Base-by-base conservation (phyloP, 805 yeast genomes). In the Brettanomyces naardenensis region DNA sequence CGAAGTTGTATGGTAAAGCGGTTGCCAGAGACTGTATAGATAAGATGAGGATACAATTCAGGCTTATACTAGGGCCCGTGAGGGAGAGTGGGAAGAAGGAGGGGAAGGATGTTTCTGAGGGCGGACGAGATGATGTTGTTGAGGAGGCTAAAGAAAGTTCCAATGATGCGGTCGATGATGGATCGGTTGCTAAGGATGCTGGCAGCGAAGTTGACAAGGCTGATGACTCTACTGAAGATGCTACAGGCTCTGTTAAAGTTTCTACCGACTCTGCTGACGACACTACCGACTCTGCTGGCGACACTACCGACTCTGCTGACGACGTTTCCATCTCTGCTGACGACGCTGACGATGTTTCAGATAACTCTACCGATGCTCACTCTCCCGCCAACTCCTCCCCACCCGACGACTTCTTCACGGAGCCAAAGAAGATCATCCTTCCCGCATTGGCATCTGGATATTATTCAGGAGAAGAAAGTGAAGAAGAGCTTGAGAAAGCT, bases 371-470 rank as follows among this genome's bases (percentile, higher is more conserved):
- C 37, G 36, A 11, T 32, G 7, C 26, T 11, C 26, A 23, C 26
- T 7, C 7, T 7, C 26, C 26, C 26, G 10, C 7, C 10, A 11
- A 11, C 10, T n/a, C n/a, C n/a, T n/a, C n/a, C n/a, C 26, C 26
- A 7, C 26, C 26, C 26, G 26, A 23, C 26, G 26, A 23, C 26
- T 23, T 23, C 26, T 23, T 23, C 11, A 23, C 11, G 7, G 26
- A 23, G 10, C 26, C 26, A 23, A 25, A 26, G 31, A 35, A 35
- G 19, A 29, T 28, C 14, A 14, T 35, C 21, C 20, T 35, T n/a
- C 95, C 96, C 1, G 78, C 74, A 33, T 65, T 88, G 36, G 78
- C 80, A 37, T 64, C 75, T 1, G 98, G 98, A 4, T 92, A 85
- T 58, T 73, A 72, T 42, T 87, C 96, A 4, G 94, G 87, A 4